Conservation (phyloP, 2,329 filamentous ascomycete species). For the Lasiodiplodia sp. region DNA sequence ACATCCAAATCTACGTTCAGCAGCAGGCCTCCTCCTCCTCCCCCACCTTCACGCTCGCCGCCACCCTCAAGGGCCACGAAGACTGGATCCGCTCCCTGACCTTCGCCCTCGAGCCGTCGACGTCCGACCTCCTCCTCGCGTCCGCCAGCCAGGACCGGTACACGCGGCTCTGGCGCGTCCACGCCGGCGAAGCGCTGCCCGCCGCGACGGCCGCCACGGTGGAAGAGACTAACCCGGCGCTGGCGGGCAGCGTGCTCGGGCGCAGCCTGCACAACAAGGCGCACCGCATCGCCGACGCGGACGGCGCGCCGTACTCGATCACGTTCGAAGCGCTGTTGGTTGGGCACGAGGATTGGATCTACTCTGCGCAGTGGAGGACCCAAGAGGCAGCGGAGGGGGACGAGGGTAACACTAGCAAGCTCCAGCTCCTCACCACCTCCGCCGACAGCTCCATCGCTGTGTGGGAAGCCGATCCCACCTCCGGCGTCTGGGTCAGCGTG, state of each 20-base stretch:
- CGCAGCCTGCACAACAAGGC: slow-evolving; percentile 88
- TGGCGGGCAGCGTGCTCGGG: slow-evolving; percentile 60
- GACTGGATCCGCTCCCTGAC: slow-evolving; percentile 91
- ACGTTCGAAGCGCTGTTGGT: slow-evolving; percentile 94
- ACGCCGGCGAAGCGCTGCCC: slow-evolving; percentile 71
- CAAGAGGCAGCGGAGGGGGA: background rate
- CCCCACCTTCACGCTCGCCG: slow-evolving; percentile 71
- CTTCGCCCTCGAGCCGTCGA: slow-evolving; percentile 64
- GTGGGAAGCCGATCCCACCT: slow-evolving; percentile 84
- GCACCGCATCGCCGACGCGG: slow-evolving; percentile 70
- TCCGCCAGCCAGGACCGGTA: slow-evolving; percentile 99
- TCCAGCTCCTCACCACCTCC: slow-evolving; percentile 85
- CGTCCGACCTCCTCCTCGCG: slow-evolving; percentile 79
- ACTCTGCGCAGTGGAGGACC: slow-evolving; percentile 79
- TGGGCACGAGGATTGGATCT: slow-evolving; percentile 98
- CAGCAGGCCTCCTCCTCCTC: slow-evolving; percentile 50
- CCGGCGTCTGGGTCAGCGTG: slow-evolving; percentile 89
- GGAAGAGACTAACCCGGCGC: slow-evolving; percentile 63
- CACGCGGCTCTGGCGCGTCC: slow-evolving; percentile 89
- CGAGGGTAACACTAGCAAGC: slow-evolving; percentile 39
- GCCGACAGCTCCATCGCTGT: slow-evolving; percentile 94
- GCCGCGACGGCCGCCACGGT: slow-evolving; percentile 56
- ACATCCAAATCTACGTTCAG: slow-evolving; percentile 80
- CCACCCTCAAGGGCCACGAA: slow-evolving; percentile 87
- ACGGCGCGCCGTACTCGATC: slow-evolving; percentile 72